Base-by-base conservation (phyloP, 305 asterid genomes). In the Lippia alba region DNA sequence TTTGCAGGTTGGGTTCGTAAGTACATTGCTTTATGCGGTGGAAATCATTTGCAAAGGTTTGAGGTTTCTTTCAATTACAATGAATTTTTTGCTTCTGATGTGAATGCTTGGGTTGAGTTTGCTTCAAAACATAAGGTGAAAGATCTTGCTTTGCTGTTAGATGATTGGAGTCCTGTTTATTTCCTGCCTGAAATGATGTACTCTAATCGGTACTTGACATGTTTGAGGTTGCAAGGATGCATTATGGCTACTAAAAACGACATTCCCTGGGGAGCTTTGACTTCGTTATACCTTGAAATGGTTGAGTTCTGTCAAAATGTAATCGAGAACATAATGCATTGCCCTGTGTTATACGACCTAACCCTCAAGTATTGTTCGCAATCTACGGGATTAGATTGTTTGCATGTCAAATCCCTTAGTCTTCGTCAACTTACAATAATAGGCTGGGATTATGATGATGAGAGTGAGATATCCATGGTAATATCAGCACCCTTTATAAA, bases 251-350 rank as follows among this genome's bases (percentile, higher is more conserved):
- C 67, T 34, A 14, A 15, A 41, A 60, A 67, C 30, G 24, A 7
- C 51, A 20, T n/a, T 77, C 78, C 73, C 15, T 18, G 49, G 49
- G 49, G 12, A 30, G 66, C 48, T 51, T 63, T 77, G 20, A 53
- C 63, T 33, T 10, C 6, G 41, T 36, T 36, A 36, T 8, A 36
- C 9, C 41, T 36, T 36, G 6, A 5, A 7, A 4, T 0, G 6
- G 41, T 36, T 5, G 41, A 36, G 41, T 36, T 36, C 8, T 36
- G 41, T 36, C 8, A 36, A 5, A 5, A 36, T 36, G 41, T 36
- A 36, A 36, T 36, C 9, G 41, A 36, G 9, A 36, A 4, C 30
- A 24, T 24, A 24, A 24, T 24, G 30, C 30, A 24, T 24, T 24
- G 30, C 30, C 30, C 30, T 24, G 30, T 24, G 30, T 24, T 24